These are phyloP conservation scores for Ophiostoma perfectum DNA, from an alignment of 2,329 filamentous ascomycete genomes.

Conservation along the genomic window DNA sequence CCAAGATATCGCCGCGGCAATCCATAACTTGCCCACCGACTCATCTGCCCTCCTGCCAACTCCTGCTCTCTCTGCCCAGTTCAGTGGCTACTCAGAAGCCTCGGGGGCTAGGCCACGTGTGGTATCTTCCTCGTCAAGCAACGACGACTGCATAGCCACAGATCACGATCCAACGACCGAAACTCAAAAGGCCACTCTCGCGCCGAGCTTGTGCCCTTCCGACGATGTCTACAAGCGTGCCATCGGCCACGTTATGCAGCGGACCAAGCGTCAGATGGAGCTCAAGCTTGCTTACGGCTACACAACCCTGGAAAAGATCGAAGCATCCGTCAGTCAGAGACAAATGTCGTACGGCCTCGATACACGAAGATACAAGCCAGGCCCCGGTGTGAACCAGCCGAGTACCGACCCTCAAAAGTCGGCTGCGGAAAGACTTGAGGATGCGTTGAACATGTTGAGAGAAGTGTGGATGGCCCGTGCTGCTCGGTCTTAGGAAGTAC, in stretches of 20 bases:
- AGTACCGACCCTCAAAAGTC: not conserved
- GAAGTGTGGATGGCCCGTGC: slow-evolving; percentile 13
- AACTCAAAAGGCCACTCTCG: not conserved
- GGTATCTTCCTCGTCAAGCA: not conserved
- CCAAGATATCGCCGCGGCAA: slow-evolving; percentile 14
- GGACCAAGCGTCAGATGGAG: not conserved
- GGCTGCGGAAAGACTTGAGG: not conserved
- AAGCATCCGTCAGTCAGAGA: not conserved
- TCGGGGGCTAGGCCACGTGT: not conserved
- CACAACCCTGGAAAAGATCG: not conserved
- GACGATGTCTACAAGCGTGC: slow-evolving; percentile 14
- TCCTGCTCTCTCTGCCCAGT: slow-evolving; percentile 1
- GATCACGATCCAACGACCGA: not conserved
- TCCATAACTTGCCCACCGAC: slow-evolving; percentile 16
- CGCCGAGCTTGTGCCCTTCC: not conserved
- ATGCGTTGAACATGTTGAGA: not conserved
- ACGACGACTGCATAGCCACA: not conserved
- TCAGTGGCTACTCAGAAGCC: not conserved
- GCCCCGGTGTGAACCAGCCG: not conserved
- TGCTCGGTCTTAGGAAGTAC: not conserved
- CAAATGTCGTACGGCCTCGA: not conserved
- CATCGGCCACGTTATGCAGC: slow-evolving; percentile 10
- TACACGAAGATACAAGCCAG: not conserved
- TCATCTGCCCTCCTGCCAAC: slow-evolving; percentile 15
- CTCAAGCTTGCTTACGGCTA: not conserved